Conservation (phyloP, 441 rosid species). For the Euphorbia celastroides region DNA sequence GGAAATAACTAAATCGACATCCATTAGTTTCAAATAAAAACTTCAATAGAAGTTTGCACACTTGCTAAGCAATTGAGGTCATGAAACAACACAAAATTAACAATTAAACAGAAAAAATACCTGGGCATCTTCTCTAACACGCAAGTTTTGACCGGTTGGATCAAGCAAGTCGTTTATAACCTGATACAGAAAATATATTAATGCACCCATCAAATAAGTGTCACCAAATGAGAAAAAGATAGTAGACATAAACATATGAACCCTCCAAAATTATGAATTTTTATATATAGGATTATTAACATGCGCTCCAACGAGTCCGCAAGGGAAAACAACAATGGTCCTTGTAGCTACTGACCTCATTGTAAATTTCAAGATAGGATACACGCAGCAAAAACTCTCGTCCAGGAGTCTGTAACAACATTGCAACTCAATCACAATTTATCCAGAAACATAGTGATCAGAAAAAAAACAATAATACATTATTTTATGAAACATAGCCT, state of each 20-base stretch:
- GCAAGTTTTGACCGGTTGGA: slow-evolving; percentile 98
- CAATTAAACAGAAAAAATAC: slow-evolving; percentile 26
- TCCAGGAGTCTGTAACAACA: slow-evolving; percentile 85
- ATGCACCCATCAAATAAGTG: slow-evolving; percentile 17
- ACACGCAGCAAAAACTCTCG: slow-evolving; percentile 96
- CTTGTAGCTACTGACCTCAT: slow-evolving; percentile 54
- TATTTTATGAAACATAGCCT: neutral
- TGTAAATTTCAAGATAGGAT: slow-evolving; percentile 98
- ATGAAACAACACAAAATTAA: neutral
- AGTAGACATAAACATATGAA: neutral
- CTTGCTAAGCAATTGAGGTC: neutral
- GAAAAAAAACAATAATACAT: neutral
- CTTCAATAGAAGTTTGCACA: too few species aligned
- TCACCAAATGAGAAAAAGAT: too few species aligned
- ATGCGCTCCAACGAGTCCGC: neutral
- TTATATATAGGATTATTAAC: neutral
- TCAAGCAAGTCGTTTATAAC: slow-evolving; percentile 97
- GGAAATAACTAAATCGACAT: neutral
- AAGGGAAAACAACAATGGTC: neutral
- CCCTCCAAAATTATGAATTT: neutral
- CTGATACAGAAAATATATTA: slow-evolving; percentile 46
- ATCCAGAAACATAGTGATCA: slow-evolving; percentile 2
- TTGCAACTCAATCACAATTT: slow-evolving; percentile 23
- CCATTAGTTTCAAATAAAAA: neutral
- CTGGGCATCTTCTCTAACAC: slow-evolving; percentile 97